phyloP scores from a whole-genome alignment of 2,329 filamentous ascomycete genomes.

The Hymenoscyphus albidus region DNA sequence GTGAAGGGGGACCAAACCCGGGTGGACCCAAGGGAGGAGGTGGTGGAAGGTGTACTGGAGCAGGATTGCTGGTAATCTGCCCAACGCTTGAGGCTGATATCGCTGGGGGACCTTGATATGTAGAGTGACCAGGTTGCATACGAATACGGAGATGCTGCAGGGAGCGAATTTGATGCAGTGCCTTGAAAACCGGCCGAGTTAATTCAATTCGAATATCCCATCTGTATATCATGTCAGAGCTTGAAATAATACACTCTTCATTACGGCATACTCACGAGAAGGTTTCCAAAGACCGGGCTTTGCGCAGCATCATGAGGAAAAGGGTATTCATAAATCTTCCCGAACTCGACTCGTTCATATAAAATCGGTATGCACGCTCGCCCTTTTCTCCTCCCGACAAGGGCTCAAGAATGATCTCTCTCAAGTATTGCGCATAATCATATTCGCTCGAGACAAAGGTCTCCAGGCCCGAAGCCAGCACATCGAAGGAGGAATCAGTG shows the following conservation, averaged over 20 bases:
- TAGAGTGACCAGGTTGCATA: slow-evolving; percentile 54
- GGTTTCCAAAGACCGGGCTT: slow-evolving; percentile 50
- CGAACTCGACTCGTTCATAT: slow-evolving; percentile 52
- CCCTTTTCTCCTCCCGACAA: slow-evolving; percentile 49
- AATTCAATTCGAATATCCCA: slow-evolving; percentile 65
- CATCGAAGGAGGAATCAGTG: slow-evolving; percentile 52
- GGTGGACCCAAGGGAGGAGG: slow-evolving; percentile 10
- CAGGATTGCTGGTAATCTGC: slow-evolving; percentile 1
- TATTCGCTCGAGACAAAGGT: slow-evolving; percentile 62
- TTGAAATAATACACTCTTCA: not conserved
- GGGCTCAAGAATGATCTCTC: slow-evolving; percentile 54
- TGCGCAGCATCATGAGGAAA: slow-evolving; percentile 52
- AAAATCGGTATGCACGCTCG: slow-evolving; percentile 51
- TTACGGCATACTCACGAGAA: slow-evolving; percentile 45
- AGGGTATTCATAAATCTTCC: slow-evolving; percentile 63
- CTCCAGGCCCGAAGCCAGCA: slow-evolving; percentile 54
- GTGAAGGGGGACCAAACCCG: slow-evolving; percentile 9
- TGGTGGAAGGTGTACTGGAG: slow-evolving; percentile 8
- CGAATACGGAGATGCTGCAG: slow-evolving; percentile 54
- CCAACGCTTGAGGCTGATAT: slow-evolving; percentile 30
- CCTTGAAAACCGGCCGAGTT: slow-evolving; percentile 53
- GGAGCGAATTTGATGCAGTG: slow-evolving; percentile 50
- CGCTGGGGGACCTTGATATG: slow-evolving; percentile 48
- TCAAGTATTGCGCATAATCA: slow-evolving; percentile 57
- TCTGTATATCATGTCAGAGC: slow-evolving; percentile 33